Conservation (phyloP, 2,329 filamentous ascomycete genomes). For the Penicillium sp. region DNA sequence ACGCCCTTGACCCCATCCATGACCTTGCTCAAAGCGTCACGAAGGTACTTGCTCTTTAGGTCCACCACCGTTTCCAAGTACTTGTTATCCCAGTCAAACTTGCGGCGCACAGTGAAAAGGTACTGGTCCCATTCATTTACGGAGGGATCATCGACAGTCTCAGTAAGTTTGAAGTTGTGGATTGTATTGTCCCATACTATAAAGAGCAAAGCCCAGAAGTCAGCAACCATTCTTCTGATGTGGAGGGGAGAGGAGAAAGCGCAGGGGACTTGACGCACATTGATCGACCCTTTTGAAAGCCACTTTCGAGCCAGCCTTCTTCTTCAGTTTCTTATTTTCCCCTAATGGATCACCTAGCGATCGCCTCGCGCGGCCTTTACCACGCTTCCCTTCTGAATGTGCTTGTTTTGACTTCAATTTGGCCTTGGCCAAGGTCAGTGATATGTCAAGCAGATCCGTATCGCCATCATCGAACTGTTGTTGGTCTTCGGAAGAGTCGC, state of each 20-base stretch:
- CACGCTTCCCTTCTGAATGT: slow-evolving; percentile 24
- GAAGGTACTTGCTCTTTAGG: slow-evolving; percentile 81
- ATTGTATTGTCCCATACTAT: slow-evolving; percentile 59
- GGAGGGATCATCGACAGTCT: slow-evolving; percentile 67
- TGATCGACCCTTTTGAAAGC: slow-evolving; percentile 74
- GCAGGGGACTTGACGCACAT: slow-evolving; percentile 36
- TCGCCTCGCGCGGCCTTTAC: slow-evolving; percentile 24
- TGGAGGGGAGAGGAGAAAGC: slow-evolving; percentile 4
- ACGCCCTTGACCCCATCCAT: slow-evolving; percentile 79
- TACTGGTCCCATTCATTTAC: slow-evolving; percentile 75
- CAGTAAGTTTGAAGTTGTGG: slow-evolving; percentile 71
- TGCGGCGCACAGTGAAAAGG: slow-evolving; percentile 80
- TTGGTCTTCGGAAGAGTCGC: slow-evolving; percentile 36
- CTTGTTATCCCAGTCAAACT: slow-evolving; percentile 84
- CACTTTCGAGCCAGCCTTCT: slow-evolving; percentile 59
- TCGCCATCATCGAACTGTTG: slow-evolving; percentile 37
- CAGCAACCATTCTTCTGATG: background rate
- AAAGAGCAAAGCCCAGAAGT: background rate
- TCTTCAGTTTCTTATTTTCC: slow-evolving; percentile 43
- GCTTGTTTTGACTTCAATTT: slow-evolving; percentile 27
- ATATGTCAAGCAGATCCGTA: slow-evolving; percentile 32
- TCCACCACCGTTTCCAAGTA: slow-evolving; percentile 77
- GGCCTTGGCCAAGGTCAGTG: slow-evolving; percentile 29
- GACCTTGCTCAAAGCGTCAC: slow-evolving; percentile 71
- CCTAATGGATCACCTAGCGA: slow-evolving; percentile 17